phyloP scores from a whole-genome alignment of 1,284 basidiomycete species.

The Flammula alnicola region DNA sequence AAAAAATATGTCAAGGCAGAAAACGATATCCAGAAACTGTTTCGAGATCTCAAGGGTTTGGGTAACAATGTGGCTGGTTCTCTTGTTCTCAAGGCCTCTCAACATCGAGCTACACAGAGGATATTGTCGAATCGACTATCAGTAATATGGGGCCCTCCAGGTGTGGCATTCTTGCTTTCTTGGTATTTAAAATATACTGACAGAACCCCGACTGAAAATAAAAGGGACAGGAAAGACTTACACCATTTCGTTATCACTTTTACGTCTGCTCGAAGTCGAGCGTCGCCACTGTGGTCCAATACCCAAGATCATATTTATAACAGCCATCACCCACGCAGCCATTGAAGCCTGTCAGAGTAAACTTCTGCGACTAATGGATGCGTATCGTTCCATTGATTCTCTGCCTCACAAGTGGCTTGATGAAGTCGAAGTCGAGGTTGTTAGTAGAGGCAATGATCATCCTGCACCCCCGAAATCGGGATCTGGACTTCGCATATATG shows the following conservation, averaged over 20 bases:
- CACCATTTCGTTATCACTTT: slow-evolving; percentile 49
- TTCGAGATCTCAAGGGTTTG: slow-evolving; percentile 40
- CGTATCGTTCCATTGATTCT: slow-evolving; percentile 41
- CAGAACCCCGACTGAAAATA: slow-evolving; percentile 2
- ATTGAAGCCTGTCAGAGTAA: slow-evolving; percentile 51
- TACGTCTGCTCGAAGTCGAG: slow-evolving; percentile 48
- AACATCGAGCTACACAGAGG: slow-evolving; percentile 45
- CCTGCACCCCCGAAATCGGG: slow-evolving; percentile 32
- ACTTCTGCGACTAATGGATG: slow-evolving; percentile 38
- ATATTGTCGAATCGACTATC: slow-evolving; percentile 47
- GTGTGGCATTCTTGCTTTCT: slow-evolving; percentile 25
- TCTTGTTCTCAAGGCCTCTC: slow-evolving; percentile 48
- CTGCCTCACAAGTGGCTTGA: slow-evolving; percentile 45
- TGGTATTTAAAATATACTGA: slow-evolving; percentile 1
- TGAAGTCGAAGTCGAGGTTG: slow-evolving; percentile 43
- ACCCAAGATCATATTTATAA: slow-evolving; percentile 47
- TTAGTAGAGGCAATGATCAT: slow-evolving; percentile 44
- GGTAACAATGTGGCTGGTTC: slow-evolving; percentile 38
- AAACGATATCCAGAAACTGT: slow-evolving; percentile 40
- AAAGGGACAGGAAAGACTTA: slow-evolving; percentile 56
- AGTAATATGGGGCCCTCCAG: slow-evolving; percentile 54
- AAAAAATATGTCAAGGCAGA: slow-evolving; percentile 38
- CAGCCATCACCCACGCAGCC: slow-evolving; percentile 55
- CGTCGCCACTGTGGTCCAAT: slow-evolving; percentile 30
- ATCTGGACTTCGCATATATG: slow-evolving; percentile 40